phyloP scores from a whole-genome alignment of 495 filamentous ascomycete genomes.

The Evernia prunastri region DNA sequence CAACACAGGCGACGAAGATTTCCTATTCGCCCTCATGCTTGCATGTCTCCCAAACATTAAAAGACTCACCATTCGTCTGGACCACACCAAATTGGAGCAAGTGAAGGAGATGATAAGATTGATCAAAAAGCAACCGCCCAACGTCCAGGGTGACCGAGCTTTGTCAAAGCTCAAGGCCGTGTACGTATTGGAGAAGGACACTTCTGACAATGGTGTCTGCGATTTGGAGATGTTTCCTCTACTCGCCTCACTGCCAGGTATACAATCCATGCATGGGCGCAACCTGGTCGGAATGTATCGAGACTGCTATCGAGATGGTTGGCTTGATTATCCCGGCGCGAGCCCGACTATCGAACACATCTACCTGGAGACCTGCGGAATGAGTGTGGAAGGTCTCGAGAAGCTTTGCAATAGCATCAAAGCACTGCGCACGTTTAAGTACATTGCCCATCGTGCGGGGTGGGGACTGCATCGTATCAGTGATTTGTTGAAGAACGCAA shows the following conservation, averaged over 20 bases:
- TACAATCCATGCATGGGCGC: conserved; percentile 20
- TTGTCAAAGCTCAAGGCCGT: conserved; percentile 19
- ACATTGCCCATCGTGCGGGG: conserved; percentile 22
- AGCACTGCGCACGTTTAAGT: conserved; percentile 17
- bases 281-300: conserved; percentile 25
- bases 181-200: conserved; percentile 18
- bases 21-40: conserved; percentile 22
- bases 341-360: conserved; percentile 22
- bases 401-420: conserved; percentile 19
- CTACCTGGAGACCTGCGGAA: conserved; percentile 23
- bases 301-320: conserved; percentile 25
- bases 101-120: conserved; percentile 24
- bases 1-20: conserved; percentile 21
- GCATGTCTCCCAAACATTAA: conserved; percentile 19
- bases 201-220: conserved; percentile 9
- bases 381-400: conserved; percentile 26
- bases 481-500: conserved; percentile 20
- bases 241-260: conserved; percentile 21
- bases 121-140: conserved; percentile 14
- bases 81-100: conserved; percentile 20
- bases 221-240: conserved; percentile 24
- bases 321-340: conserved; percentile 24
- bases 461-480: conserved; percentile 21
- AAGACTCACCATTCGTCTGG: conserved; percentile 18
- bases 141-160: conserved; percentile 6